Evolutionary conservation across 2,329 filamentous ascomycete species (phyloP).

Genomic region (Stemphylium vesicarium): DNA sequence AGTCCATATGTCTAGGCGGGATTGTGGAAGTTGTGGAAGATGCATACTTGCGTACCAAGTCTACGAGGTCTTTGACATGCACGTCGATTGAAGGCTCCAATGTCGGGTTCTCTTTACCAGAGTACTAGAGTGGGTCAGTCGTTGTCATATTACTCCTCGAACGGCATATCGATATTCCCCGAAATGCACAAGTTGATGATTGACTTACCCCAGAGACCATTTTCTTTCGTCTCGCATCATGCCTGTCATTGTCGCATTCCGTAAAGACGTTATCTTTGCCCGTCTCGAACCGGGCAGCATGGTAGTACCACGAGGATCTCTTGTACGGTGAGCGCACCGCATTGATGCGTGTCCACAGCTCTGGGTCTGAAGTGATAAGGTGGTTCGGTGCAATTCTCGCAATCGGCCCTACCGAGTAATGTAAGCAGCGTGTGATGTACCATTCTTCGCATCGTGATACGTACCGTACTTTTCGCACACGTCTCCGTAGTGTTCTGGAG

Average conservation of each 20-base stretch:
- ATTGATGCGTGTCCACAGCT: slow-evolving; percentile 55
- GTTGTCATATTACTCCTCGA: neutral
- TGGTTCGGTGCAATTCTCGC: slow-evolving; percentile 58
- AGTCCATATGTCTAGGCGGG: slow-evolving; percentile 52
- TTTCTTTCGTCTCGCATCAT: slow-evolving; percentile 53
- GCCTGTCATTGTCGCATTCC: slow-evolving; percentile 57
- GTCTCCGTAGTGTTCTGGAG: slow-evolving; percentile 36
- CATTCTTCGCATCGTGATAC: neutral
- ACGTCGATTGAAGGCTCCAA: slow-evolving; percentile 59
- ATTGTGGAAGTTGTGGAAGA: slow-evolving; percentile 19
- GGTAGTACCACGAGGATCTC: slow-evolving; percentile 47
- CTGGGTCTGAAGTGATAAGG: slow-evolving; percentile 58
- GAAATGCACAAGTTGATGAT: neutral
- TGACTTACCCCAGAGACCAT: slow-evolving; percentile 57
- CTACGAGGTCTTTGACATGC: slow-evolving; percentile 55
- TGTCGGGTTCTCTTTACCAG: slow-evolving; percentile 61
- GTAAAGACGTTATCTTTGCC: slow-evolving; percentile 63
- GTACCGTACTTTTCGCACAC: slow-evolving; percentile 42
- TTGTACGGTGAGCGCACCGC: slow-evolving; percentile 51
- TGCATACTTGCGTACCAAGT: slow-evolving; percentile 58
- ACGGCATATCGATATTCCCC: neutral
- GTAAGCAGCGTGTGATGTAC: neutral
- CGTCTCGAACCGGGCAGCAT: slow-evolving; percentile 59
- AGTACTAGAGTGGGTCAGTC: slow-evolving; percentile 51
- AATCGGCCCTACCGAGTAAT: slow-evolving; percentile 43